Conservation (phyloP, 345 rosid genomes). For the Citrus maxima region DNA sequence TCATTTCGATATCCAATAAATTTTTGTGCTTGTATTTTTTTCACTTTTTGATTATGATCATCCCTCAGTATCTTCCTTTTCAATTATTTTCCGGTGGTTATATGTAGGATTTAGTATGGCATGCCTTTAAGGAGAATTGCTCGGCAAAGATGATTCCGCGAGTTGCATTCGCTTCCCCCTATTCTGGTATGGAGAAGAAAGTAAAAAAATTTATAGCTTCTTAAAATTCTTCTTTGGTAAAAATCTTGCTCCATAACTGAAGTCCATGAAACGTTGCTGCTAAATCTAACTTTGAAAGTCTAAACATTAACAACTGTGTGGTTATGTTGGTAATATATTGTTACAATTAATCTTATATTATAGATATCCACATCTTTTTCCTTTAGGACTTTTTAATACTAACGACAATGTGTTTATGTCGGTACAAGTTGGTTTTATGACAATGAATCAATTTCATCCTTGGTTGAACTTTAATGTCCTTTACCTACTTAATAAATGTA, state of each 20-base stretch:
- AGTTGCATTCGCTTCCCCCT: slow-evolving; percentile 44
- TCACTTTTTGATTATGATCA: background rate
- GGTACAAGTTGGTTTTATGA: background rate
- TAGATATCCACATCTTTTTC: background rate
- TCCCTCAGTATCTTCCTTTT: background rate
- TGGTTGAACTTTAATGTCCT: background rate
- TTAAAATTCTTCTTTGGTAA: background rate
- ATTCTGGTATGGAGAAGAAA: slow-evolving; percentile 45
- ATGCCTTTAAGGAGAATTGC: slow-evolving; percentile 58
- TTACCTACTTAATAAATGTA: background rate
- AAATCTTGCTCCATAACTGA: too few relatives aligned
- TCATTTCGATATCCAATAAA: background rate
- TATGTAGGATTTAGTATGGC: slow-evolving; percentile 60
- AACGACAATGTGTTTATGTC: background rate
- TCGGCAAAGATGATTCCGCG: slow-evolving; percentile 60
- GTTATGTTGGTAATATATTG: too few relatives aligned
- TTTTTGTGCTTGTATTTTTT: background rate
- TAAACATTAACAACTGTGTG: too few relatives aligned
- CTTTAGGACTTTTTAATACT: background rate
- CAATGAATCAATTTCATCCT: background rate
- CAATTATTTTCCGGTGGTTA: background rate
- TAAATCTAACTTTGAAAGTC: too few relatives aligned
- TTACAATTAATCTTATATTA: too few relatives aligned
- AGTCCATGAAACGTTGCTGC: too few relatives aligned
- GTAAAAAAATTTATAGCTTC: background rate